Evolutionary conservation across 179 eudicot genomes (phyloP).

Genomic region (Silene coronaria): DNA sequence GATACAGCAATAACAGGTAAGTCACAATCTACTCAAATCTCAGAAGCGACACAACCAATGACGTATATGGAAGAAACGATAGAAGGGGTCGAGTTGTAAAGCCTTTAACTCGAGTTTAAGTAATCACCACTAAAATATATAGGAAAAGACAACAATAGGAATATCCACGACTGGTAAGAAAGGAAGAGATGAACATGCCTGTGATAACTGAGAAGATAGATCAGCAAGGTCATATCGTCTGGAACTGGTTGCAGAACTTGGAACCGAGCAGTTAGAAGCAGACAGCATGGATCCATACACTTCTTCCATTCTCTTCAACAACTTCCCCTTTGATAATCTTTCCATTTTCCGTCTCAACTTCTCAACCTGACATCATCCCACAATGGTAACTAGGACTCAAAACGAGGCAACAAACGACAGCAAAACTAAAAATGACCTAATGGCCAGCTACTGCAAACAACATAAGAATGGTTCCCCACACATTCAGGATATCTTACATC

Average conservation of each 20-base stretch:
- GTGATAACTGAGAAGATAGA: conserved; percentile 34
- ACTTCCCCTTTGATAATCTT: conserved; percentile 63
- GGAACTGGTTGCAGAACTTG: conserved; percentile 62
- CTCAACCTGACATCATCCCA: conserved; percentile 46
- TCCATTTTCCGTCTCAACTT: conserved; percentile 65
- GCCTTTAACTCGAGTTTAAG: too few relatives aligned
- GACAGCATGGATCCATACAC: conserved; percentile 53
- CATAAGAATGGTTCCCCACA: too few relatives aligned
- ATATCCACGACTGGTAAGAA: neutral
- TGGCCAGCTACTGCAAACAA: too few relatives aligned
- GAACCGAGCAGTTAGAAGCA: conserved; percentile 43
- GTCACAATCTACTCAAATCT: neutral
- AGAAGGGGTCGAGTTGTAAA: too few relatives aligned
- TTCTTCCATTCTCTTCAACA: conserved; percentile 64
- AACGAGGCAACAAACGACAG: neutral
- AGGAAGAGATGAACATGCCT: conserved; percentile 34
- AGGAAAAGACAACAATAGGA: too few relatives aligned
- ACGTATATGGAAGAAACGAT: too few relatives aligned
- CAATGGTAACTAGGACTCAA: neutral
- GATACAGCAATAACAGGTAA: conserved; percentile 1
- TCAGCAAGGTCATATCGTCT: conserved; percentile 48
- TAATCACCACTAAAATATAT: too few relatives aligned
- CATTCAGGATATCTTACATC: conserved; percentile 31
- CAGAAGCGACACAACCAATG: neutral
- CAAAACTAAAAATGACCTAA: neutral